These are phyloP conservation scores for Kwoniella dendrophila DNA, from an alignment of 768 basidiomycete species.

Conservation along the genomic window DNA sequence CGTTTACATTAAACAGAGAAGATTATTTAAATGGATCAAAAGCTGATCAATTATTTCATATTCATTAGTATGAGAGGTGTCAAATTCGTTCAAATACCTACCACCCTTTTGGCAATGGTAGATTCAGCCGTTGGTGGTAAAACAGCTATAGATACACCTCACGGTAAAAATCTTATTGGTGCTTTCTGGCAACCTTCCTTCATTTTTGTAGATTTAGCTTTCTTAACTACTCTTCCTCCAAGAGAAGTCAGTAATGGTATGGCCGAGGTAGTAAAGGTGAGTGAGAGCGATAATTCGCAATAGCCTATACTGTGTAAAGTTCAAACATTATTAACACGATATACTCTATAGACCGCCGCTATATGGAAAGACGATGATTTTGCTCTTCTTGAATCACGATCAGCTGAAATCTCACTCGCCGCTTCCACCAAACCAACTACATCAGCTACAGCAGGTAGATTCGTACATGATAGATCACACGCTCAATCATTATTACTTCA, in stretches of 20 bases:
- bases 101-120: conserved; percentile 96
- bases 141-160: conserved; percentile 98
- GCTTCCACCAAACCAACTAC: conserved; percentile 70
- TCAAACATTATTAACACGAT: no score
- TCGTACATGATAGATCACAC: conserved; percentile 62
- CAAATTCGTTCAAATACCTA: conserved; percentile 92
- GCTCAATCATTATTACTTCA: conserved; percentile 84
- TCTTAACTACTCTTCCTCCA: conserved; percentile 86
- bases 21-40: no score
- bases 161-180: conserved; percentile 97
- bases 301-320: conserved; percentile 10
- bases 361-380: conserved; percentile 96
- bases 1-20: no score
- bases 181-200: conserved; percentile 98
- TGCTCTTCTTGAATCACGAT: conserved; percentile 78
- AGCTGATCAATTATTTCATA: no score
- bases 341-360: conserved; percentile 79
- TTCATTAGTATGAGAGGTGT: conserved; percentile 97
- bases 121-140: conserved; percentile 97
- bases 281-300: conserved; percentile 27
- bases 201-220: conserved; percentile 95
- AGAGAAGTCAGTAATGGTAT: conserved; percentile 98
- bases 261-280: conserved; percentile 95
- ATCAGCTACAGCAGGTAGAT: conserved; percentile 58
- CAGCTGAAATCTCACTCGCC: conserved; percentile 78